These are phyloP conservation scores for Auriscalpium microsporum DNA, from an alignment of 768 basidiomycete genomes.

Conservation along the genomic window DNA sequence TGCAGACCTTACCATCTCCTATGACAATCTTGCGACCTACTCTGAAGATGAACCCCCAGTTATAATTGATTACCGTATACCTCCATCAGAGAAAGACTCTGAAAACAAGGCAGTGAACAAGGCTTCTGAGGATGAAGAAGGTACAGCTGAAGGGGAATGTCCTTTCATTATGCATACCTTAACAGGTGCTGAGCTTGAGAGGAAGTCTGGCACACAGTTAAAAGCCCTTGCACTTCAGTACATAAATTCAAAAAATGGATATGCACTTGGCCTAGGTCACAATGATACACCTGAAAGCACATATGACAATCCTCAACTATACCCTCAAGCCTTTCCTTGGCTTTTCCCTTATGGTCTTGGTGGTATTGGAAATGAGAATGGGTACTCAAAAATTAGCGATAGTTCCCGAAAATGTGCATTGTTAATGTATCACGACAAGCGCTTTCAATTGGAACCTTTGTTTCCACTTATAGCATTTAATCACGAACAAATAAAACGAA, in stretches of 20 bases:
- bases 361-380: slow-evolving; percentile 21
- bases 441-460: slow-evolving; percentile 29
- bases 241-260: slow-evolving; percentile 18
- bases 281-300: slow-evolving; percentile 19
- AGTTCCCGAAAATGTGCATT: slow-evolving; percentile 20
- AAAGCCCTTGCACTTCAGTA: slow-evolving; percentile 22
- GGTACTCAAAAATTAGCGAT: slow-evolving; percentile 13
- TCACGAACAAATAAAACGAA: slow-evolving; percentile 28
- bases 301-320: slow-evolving; percentile 28
- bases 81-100: background rate
- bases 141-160: slow-evolving; percentile 22
- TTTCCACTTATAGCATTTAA: slow-evolving; percentile 34
- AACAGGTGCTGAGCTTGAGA: slow-evolving; percentile 17
- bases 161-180: slow-evolving; percentile 32
- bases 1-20: slow-evolving; percentile 10
- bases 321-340: slow-evolving; percentile 34
- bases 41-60: slow-evolving; percentile 19
- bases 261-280: slow-evolving; percentile 25
- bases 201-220: background rate
- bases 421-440: slow-evolving; percentile 32
- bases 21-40: slow-evolving; percentile 8
- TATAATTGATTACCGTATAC: slow-evolving; percentile 1
- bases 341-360: slow-evolving; percentile 34
- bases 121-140: slow-evolving; percentile 25
- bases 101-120: slow-evolving; percentile 11